Evolutionary conservation across 2,329 filamentous ascomycete genomes (phyloP), one percentile per base, ranked within the genome.

Genomic region (Bipolaris zeicola): DNA sequence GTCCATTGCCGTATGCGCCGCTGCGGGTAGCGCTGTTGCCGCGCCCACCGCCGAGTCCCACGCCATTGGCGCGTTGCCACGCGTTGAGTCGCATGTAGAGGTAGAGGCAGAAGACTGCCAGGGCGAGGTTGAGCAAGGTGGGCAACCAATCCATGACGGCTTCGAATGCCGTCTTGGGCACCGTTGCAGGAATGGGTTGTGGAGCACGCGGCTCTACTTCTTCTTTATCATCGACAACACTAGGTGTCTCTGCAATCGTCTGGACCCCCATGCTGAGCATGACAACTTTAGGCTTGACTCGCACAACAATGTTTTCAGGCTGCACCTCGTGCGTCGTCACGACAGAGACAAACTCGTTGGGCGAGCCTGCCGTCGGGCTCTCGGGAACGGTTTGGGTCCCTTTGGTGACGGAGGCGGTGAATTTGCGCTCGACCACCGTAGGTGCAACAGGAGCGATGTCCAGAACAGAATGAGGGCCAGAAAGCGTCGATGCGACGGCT

Each of bases 1-100:
- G 63, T 0, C 63, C 64, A 31, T 66, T 64, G 36, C 66, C 66
- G 22, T 52, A 52, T 22, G 54, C 54, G 13, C 54, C 54, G 20
- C 49, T 43, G 22, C 54, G 54, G 8, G 31, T 52, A 41, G 54
- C 54, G 5, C 45, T 31, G 28, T 52, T 56, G n/a, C 53, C 42
- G 46, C 58, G 62, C 8, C 63, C 66, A 16, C 60, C 57, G 8
- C 54, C 50, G 26, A 46, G 47, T 5, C 54, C 57, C 22, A 50
- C 20, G 46, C 55, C 58, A 37, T 65, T 66, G 22, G 62, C 62
- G 5, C 37, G 52, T 24, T 58, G 49, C 55, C 56, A 61, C 14
- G 47, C 47, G n/a, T 58, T 44, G 2, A 65, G 39, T 31, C 63
- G 50, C 24, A 38, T 36, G 20, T 52, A 57, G 22, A 59, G 46